These are phyloP conservation scores for Phytophthora pini DNA, from an alignment of 352 stramenopile genomes.

Conservation along the genomic window DNA sequence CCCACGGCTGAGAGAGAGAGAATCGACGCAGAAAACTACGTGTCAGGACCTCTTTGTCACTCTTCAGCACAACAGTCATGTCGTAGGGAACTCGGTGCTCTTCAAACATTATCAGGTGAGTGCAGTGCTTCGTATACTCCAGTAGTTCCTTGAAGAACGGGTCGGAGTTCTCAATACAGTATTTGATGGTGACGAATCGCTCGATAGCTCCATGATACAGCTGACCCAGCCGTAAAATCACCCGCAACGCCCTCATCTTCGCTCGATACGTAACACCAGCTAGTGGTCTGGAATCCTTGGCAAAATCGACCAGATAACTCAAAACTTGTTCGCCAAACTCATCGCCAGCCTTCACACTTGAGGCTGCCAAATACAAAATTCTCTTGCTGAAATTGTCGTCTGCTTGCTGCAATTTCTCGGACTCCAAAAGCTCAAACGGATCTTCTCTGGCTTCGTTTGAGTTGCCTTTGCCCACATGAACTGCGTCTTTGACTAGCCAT, in stretches of 20 bases:
- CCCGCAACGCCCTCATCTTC: slow-evolving; percentile 51
- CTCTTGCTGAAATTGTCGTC: slow-evolving; percentile 47
- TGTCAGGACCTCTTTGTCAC: slow-evolving; percentile 52
- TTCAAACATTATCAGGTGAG: slow-evolving; percentile 59
- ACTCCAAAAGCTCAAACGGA: slow-evolving; percentile 42
- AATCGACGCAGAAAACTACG: slow-evolving; percentile 58
- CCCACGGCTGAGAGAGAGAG: slow-evolving; percentile 29
- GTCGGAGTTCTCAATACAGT: slow-evolving; percentile 16
- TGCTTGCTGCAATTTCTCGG: slow-evolving; percentile 32
- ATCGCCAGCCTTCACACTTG: slow-evolving; percentile 22
- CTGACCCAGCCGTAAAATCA: slow-evolving; percentile 44
- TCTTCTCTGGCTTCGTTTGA: slow-evolving; percentile 28
- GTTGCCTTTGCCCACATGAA: slow-evolving; percentile 17
- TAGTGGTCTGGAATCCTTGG: slow-evolving; percentile 47
- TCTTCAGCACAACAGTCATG: slow-evolving; percentile 44
- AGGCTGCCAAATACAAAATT: slow-evolving; percentile 40
- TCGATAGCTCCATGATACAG: slow-evolving; percentile 26
- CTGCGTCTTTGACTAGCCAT: slow-evolving; percentile 59
- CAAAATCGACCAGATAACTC: slow-evolving; percentile 47
- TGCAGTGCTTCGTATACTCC: slow-evolving; percentile 40
- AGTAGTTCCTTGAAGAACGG: slow-evolving; percentile 46
- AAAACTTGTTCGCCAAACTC: slow-evolving; percentile 38
- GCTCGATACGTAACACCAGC: slow-evolving; percentile 65
- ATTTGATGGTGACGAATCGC: slow-evolving; percentile 32
- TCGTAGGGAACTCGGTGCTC: slow-evolving; percentile 61